These are phyloP conservation scores for Aquilaria malaccensis DNA, from an alignment of 345 rosid species.

Conservation along the genomic window DNA sequence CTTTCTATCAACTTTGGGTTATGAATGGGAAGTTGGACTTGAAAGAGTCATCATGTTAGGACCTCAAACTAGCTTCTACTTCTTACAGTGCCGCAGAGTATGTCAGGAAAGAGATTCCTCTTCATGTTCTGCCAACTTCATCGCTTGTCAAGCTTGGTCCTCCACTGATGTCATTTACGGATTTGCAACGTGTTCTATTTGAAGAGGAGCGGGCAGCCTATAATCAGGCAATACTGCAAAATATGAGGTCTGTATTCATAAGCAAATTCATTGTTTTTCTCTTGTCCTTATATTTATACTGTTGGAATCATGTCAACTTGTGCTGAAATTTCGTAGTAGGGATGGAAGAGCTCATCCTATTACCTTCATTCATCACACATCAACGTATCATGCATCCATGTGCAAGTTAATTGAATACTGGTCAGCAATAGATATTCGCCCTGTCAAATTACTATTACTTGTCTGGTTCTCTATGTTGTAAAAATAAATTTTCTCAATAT, in stretches of 20 bases:
- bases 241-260: conserved; percentile 41
- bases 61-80: conserved; percentile 19
- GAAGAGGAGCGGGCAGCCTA: conserved; percentile 89
- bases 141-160: conserved; percentile 67
- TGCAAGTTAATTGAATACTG: conserved; percentile 96
- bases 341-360: conserved; percentile 85
- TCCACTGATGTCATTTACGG: conserved; percentile 71
- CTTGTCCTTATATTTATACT: conserved; percentile 2
- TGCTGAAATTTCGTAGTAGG: conserved; percentile 29
- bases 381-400: conserved; percentile 93
- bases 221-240: conserved; percentile 68
- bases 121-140: conserved; percentile 66
- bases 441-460: conserved; percentile 9
- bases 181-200: conserved; percentile 77
- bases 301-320: background rate
- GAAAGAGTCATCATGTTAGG: conserved; percentile 4
- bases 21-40: too few species aligned
- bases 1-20: too few species aligned
- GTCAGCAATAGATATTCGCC: conserved; percentile 33
- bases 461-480: background rate
- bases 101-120: conserved; percentile 82
- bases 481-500: background rate
- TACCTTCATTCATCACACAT: conserved; percentile 81
- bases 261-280: background rate
- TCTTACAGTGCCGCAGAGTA: conserved; percentile 73